Base-by-base conservation (phyloP, 2,329 filamentous ascomycete species). In the Camillea tinctor region DNA sequence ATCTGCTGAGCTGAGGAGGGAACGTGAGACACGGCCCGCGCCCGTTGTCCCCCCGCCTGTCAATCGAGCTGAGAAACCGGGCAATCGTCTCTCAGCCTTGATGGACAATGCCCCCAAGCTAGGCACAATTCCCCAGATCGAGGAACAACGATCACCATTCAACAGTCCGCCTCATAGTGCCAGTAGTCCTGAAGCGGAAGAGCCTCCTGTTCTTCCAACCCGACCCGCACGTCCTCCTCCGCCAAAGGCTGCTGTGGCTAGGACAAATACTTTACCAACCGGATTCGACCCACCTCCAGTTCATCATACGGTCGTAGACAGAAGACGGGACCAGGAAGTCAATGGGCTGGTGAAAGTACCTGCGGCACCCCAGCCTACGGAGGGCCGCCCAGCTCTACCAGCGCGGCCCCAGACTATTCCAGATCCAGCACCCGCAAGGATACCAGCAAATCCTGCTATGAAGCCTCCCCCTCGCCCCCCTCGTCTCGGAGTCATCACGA, bases 151-250 rank as follows among this genome's bases (percentile, higher is more conserved):
- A 0, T 97, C 94, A 1, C 93, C 94, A 0, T 97, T 97, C 71
- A 93, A 82, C 69, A 97, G 92, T 40, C 93, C 93, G 19, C 92
- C 93, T 0, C 88, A 87, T 66, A 94, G 89, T 71, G 84, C 85
- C 4, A 87, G 84, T 58, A 88, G 83, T 57, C 72, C 79, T 0
- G 79, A 82, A n/a, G 77, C 78, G n/a, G 77, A 78, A n/a, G 76
- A 77, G 6, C 80, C 80, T 7, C 82, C 84, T 1, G 76, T 75
- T 58, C 78, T 83, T 51, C 82, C 78, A 19, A 78, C 73, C 6
- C 77, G 83, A 13, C 82, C 81, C 57, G 76, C 79, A 52, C 82
- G 83, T 53, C 64, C 63, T 26, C 84, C 84, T 9, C 64, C 68
- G 52, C 68, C 72, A 11, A 67, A 66, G n/a, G 68, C 71, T 11